These are phyloP conservation scores for Ceratobasidium sp. DNA, from an alignment of 1,284 basidiomycete genomes.

Conservation along the genomic window DNA sequence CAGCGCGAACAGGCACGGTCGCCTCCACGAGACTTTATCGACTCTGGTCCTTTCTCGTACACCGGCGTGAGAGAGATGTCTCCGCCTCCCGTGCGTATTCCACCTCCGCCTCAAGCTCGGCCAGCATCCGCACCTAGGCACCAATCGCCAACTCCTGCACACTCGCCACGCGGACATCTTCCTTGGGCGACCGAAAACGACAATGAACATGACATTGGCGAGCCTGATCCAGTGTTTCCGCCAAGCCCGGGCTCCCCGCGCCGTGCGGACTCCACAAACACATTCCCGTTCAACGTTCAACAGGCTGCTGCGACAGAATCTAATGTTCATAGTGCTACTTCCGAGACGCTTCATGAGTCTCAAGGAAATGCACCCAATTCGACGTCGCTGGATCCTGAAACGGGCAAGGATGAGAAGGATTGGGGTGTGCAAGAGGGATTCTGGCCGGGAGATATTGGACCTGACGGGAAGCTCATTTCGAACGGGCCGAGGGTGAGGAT, in stretches of 20 bases:
- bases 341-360: slow-evolving; percentile 18
- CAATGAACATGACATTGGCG: slow-evolving; percentile 35
- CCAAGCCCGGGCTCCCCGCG: slow-evolving; percentile 20
- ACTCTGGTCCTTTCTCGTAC: slow-evolving; percentile 36
- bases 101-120: slow-evolving; percentile 23
- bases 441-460: slow-evolving; percentile 70
- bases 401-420: slow-evolving; percentile 51
- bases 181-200: slow-evolving; percentile 37
- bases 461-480: slow-evolving; percentile 70
- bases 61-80: slow-evolving; percentile 31
- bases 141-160: slow-evolving; percentile 15
- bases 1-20: background rate
- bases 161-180: slow-evolving; percentile 17
- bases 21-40: slow-evolving; percentile 33
- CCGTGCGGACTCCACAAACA: slow-evolving; percentile 23
- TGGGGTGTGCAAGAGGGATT: slow-evolving; percentile 60
- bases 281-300: slow-evolving; percentile 39
- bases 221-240: slow-evolving; percentile 38
- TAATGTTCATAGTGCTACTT: slow-evolving; percentile 20
- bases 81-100: slow-evolving; percentile 21
- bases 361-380: background rate
- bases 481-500: slow-evolving; percentile 73
- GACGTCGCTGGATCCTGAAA: slow-evolving; percentile 52
- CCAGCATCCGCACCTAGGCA: background rate
- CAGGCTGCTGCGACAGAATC: slow-evolving; percentile 20